A percentile compares a stretch with the other conserved stretches of the same genome.
phyloP scores from a whole-genome alignment of 164 flowering plant genomes.

The Stephania japonica region DNA sequence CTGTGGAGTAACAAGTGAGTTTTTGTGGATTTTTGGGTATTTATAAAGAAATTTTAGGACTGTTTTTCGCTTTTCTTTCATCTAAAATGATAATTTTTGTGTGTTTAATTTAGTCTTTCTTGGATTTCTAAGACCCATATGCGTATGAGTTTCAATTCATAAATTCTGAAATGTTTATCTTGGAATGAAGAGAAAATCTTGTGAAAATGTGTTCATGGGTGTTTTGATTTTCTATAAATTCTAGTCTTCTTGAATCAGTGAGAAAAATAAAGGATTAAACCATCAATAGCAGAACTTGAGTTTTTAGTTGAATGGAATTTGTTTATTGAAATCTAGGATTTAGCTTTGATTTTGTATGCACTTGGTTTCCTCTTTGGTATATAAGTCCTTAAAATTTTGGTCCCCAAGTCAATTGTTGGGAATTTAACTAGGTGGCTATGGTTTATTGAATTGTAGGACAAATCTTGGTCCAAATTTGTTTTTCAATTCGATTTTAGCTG shows the following conservation, averaged over 20 bases:
- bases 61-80: slow-evolving; percentile 6
- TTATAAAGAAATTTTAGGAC: slow-evolving; percentile 10
- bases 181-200: slow-evolving; percentile 4
- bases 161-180: slow-evolving; percentile 3
- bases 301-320: background rate
- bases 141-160: slow-evolving; percentile 5
- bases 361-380: background rate
- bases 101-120: background rate
- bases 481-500: background rate
- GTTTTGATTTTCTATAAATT: background rate
- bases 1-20: slow-evolving; percentile 99
- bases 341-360: background rate
- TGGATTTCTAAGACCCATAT: slow-evolving; percentile 11
- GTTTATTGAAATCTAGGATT: background rate
- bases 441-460: background rate
- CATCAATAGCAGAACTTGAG: background rate
- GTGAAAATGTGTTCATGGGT: slow-evolving; percentile 4
- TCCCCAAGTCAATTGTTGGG: background rate
- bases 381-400: background rate
- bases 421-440: background rate
- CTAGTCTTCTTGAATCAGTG: background rate
- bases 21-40: slow-evolving; percentile 22
- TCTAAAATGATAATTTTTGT: background rate
- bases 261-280: background rate
- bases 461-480: background rate